Conservation (phyloP, 768 basidiomycete genomes). For the Hemileccinum rubropunctum region DNA sequence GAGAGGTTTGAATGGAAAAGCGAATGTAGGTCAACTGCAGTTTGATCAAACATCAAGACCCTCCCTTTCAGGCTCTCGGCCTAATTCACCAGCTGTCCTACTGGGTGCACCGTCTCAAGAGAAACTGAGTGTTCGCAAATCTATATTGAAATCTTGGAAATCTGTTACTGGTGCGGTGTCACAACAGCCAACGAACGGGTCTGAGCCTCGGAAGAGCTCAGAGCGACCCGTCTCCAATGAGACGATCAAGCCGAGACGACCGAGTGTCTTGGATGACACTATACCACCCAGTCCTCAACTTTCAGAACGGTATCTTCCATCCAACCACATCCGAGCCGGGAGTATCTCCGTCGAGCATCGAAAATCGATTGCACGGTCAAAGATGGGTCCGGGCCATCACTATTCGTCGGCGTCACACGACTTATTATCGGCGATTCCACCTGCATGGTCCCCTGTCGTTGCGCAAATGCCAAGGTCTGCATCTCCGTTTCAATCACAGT, state of each 20-base stretch:
- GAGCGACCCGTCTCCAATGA: constrained; percentile 37
- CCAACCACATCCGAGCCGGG: constrained; percentile 32
- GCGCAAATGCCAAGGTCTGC: constrained; percentile 19
- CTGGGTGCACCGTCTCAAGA: constrained; percentile 33
- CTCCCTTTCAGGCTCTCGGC: constrained; percentile 33
- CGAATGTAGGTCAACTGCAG: constrained; percentile 47
- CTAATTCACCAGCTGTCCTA: constrained; percentile 24
- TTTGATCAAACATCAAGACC: constrained; percentile 65
- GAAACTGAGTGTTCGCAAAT: constrained; percentile 55
- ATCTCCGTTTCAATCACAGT: constrained; percentile 29
- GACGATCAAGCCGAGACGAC: constrained; percentile 40
- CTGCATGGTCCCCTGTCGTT: constrained; percentile 11
- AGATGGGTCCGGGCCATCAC: constrained; percentile 16
- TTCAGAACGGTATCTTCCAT: constrained; percentile 46
- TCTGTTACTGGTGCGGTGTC: constrained; percentile 38
- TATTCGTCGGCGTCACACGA: constrained; percentile 32
- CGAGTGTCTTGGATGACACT: constrained; percentile 44
- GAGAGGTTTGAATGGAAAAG: constrained; percentile 21
- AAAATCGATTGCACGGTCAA: constrained; percentile 20
- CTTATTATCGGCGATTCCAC: constrained; percentile 15
- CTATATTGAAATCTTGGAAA: constrained; percentile 69
- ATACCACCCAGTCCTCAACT: constrained; percentile 65
- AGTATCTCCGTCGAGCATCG: constrained; percentile 31
- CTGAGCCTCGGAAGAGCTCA: constrained; percentile 37
- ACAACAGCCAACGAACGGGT: constrained; percentile 26